Base-by-base conservation (phyloP, 306 rosid species). In the Lablab purpureus region DNA sequence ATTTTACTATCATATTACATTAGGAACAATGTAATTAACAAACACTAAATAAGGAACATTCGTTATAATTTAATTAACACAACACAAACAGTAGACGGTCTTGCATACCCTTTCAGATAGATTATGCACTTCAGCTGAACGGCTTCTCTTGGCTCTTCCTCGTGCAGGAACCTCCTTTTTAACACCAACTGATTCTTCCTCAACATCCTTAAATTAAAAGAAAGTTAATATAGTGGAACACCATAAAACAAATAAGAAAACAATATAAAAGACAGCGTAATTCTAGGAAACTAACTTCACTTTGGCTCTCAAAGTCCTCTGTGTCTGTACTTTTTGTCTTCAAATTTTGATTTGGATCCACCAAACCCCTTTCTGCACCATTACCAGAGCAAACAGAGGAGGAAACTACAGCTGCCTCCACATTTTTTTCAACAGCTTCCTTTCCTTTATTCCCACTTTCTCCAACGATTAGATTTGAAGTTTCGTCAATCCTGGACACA, bases 91-190 rank as follows among this genome's bases (percentile, higher is more conserved):
- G 12, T 10, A 71, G 15, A 78, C 62, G 46, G 66, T 64, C 59
- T 77, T 75, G 66, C 93, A 87, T 78, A 94, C 97, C 90, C 97
- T 94, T 87, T 94, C 97, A 14, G 97, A 91, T 85, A 94, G 87
- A 87, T 91, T 94, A 80, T 94, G 98, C 75, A 89, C 96, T 90
- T 90, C 94, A 14, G 98, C 89, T 15, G 92, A 94, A 82, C 98
- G 90, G 81, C 85, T 87, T 90, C 94, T 86, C 86, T 91, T 94
- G 63, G 87, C 87, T 50, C 97, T 5, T 14, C 74, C 83, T 77
- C 88, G 90, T 75, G 82, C 75, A 50, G 62, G 67, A 75, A 70
- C 69, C 14, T 58, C 73, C 85, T 50, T 90, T 77, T 90, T 91
- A 49, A 76, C 84, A 71, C 87, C 91, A 8, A 87, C 75, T 14